phyloP scores from a whole-genome alignment of 306 rosid genomes.

The Rosa lucieae region DNA sequence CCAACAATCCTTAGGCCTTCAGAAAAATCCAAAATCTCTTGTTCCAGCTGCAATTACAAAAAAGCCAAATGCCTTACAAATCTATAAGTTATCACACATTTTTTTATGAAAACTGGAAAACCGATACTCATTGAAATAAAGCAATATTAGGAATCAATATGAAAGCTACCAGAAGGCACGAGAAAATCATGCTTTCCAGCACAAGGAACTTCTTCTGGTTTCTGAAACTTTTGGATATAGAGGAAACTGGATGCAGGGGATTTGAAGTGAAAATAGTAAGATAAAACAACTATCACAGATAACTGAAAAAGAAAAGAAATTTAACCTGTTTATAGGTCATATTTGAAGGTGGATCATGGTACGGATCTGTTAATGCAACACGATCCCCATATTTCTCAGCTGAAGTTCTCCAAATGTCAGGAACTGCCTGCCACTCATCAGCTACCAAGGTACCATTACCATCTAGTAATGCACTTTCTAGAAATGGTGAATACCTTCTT shows the following conservation, averaged over 20 bases:
- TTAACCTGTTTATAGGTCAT: too few relatives aligned
- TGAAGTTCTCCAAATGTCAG: too few relatives aligned
- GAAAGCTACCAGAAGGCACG: neutral
- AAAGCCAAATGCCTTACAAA: neutral
- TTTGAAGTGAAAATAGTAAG: neutral
- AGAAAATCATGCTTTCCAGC: conserved; percentile 4
- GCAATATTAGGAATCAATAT: neutral
- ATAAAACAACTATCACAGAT: conserved; percentile 5
- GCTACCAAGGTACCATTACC: too few relatives aligned
- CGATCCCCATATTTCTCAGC: too few relatives aligned
- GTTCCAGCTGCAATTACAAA: conserved; percentile 65
- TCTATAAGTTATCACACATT: neutral
- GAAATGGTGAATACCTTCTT: too few relatives aligned
- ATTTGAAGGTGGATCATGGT: too few relatives aligned
- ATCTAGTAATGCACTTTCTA: too few relatives aligned
- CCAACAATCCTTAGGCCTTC: conserved; percentile 94
- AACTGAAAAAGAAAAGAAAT: neutral
- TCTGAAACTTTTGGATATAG: conserved; percentile 6
- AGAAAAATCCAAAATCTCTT: conserved; percentile 69
- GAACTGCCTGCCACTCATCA: too few relatives aligned
- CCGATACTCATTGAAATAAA: neutral
- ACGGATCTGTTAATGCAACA: too few relatives aligned
- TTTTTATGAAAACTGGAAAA: neutral
- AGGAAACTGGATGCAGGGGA: conserved; percentile 2
- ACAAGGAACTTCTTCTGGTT: conserved; percentile 12